Evolutionary conservation across 768 basidiomycete species (phyloP).

Genomic region (Russula sp.): DNA sequence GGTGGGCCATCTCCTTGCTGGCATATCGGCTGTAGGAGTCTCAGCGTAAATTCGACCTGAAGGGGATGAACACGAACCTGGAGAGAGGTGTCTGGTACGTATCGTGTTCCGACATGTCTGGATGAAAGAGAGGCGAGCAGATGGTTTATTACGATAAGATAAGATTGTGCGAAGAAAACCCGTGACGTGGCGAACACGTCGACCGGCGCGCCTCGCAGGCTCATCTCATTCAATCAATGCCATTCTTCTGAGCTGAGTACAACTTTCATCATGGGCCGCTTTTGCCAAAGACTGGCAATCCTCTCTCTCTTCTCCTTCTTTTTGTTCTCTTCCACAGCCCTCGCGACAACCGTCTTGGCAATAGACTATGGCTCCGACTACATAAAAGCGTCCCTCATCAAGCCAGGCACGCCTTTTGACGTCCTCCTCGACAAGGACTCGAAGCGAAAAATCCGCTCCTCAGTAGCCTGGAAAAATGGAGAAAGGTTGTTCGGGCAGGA

Average conservation of each 20-base stretch:
- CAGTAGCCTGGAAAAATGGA: conserved; percentile 86
- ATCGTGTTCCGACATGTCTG: conserved; percentile 10
- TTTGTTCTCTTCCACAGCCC: conserved; percentile 22
- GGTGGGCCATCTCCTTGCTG: conserved; percentile 95
- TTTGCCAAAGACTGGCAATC: conserved; percentile 10
- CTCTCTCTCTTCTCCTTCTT: conserved; percentile 18
- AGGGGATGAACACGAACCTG: not conserved
- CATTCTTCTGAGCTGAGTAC: conserved; percentile 1
- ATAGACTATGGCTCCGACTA: conserved; percentile 98
- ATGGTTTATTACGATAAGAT: conserved; percentile 9
- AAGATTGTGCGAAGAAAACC: not conserved
- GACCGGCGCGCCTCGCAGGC: not conserved
- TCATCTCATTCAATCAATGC: conserved; percentile 4
- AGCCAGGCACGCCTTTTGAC: conserved; percentile 91
- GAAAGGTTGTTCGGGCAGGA: conserved; percentile 88
- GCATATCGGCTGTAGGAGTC: conserved; percentile 80
- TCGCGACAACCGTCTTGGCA: conserved; percentile 70
- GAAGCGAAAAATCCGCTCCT: conserved; percentile 88
- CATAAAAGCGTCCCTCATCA: conserved; percentile 95
- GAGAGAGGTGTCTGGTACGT: conserved; percentile 17
- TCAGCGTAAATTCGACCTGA: not conserved
- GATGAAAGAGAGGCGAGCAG: not conserved
- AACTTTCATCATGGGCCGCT: conserved; percentile 5
- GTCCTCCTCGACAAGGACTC: conserved; percentile 95
- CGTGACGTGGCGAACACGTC: conserved; percentile 21